Conservation (phyloP, 192 early-diverging fungal genomes). For the Coemansia sp. region DNA sequence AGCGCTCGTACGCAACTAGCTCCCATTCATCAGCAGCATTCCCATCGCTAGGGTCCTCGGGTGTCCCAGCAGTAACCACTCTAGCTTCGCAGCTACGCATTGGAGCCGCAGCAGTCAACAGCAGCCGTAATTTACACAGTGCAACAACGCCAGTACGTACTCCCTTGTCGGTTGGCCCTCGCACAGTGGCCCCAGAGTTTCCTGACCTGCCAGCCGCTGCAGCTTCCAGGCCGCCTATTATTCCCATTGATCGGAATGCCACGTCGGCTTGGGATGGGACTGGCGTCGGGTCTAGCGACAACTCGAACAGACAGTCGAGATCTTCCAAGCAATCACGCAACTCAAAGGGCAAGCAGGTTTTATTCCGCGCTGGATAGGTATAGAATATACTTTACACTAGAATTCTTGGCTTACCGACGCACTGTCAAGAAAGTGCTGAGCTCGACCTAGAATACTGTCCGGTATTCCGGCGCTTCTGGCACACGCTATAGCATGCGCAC, state of each 20-base stretch:
- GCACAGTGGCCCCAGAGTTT: conserved; percentile 21
- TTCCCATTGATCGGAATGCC: conserved; percentile 34
- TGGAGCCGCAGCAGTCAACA: neutral
- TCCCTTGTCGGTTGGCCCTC: neutral
- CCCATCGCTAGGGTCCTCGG: conserved; percentile 28
- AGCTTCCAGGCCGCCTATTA: conserved; percentile 16
- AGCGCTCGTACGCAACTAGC: conserved; percentile 6
- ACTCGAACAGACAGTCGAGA: conserved; percentile 9
- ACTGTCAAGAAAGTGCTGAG: conserved; percentile 14
- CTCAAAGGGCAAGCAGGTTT: conserved; percentile 36
- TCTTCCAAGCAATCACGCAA: conserved; percentile 22
- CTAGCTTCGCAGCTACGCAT: conserved; percentile 19
- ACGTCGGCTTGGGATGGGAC: conserved; percentile 37
- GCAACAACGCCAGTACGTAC: neutral
- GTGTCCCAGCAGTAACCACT: conserved; percentile 9
- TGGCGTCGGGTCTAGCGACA: conserved; percentile 1
- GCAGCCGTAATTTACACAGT: neutral
- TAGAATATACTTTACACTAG: neutral
- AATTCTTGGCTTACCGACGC: neutral
- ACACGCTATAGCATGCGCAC: conserved; percentile 26
- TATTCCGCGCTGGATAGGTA: conserved; percentile 23
- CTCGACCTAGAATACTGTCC: conserved; percentile 13
- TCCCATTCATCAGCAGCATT: conserved; percentile 17
- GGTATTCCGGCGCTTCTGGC: conserved; percentile 37
- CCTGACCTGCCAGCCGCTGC: conserved; percentile 35